Percentiles rank a stretch among this genome's conserved stretches.
Evolutionary conservation across 108 stramenopile species (phyloP).

Genomic region (Parmales sp.): DNA sequence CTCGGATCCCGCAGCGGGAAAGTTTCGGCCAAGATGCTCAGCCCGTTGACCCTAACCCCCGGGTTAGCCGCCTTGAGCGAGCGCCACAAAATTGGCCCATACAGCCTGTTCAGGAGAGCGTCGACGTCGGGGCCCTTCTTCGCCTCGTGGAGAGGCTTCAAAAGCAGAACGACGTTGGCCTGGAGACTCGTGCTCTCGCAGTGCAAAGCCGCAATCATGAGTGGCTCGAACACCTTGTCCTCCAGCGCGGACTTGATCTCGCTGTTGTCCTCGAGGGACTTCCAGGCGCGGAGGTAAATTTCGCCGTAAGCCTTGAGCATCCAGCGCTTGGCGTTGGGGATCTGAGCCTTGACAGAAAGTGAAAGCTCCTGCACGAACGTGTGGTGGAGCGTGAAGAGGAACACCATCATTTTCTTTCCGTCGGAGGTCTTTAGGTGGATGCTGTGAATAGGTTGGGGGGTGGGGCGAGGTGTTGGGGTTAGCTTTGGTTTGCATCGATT

Average conservation of each 20-base stretch:
- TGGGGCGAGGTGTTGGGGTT: background rate
- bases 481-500: background rate
- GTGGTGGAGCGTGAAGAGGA: conserved; percentile 55
- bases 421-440: conserved; percentile 52
- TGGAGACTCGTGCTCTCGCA: conserved; percentile 22
- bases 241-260: conserved; percentile 44
- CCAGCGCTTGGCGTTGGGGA: conserved; percentile 45
- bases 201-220: conserved; percentile 48
- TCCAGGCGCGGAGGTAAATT: conserved; percentile 76
- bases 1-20: conserved; percentile 84
- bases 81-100: conserved; percentile 86
- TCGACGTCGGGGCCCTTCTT: conserved; percentile 72
- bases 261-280: conserved; percentile 13
- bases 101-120: conserved; percentile 61
- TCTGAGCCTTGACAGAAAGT: conserved; percentile 45
- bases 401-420: conserved; percentile 57
- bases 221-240: conserved; percentile 67
- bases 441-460: conserved; percentile 30
- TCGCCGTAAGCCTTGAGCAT: conserved; percentile 66
- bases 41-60: conserved; percentile 66
- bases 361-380: conserved; percentile 58
- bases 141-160: conserved; percentile 57
- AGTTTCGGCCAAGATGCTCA: conserved; percentile 59
- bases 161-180: conserved; percentile 30
- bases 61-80: conserved; percentile 68